Evolutionary conservation across 768 basidiomycete species (phyloP).

Genomic region (Polyporus arcularius): DNA sequence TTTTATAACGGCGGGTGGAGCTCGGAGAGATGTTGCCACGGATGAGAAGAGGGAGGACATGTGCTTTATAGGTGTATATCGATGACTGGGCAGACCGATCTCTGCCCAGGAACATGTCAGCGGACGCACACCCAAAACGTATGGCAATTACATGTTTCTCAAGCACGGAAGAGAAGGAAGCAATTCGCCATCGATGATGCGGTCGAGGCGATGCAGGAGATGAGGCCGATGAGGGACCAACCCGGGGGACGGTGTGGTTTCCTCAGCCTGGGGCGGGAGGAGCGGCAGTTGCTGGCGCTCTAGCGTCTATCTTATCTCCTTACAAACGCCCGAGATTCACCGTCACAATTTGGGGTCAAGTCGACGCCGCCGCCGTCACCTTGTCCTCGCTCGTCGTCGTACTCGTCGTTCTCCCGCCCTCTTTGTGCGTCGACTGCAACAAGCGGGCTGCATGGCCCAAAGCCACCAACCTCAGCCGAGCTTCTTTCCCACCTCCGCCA

Average conservation of each 20-base stretch:
- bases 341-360: background rate
- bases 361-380: background rate
- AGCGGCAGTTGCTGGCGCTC: too few species aligned
- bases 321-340: background rate
- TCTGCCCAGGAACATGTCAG: conserved; percentile 16
- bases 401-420: conserved; percentile 1
- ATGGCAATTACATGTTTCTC: conserved; percentile 8
- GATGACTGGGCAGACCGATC: conserved; percentile 11
- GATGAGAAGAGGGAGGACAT: conserved; percentile 15
- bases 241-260: background rate
- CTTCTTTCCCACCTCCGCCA: conserved; percentile 42
- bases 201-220: background rate
- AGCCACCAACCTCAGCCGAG: conserved; percentile 32
- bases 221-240: background rate
- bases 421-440: conserved; percentile 1
- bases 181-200: conserved; percentile 14
- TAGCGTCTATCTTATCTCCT: background rate
- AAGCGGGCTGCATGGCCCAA: conserved; percentile 22
- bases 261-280: background rate
- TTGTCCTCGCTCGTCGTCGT: background rate
- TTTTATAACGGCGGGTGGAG: conserved; percentile 23
- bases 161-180: background rate
- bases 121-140: background rate
- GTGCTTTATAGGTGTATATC: conserved; percentile 24
- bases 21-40: conserved; percentile 21